A percentile compares a stretch with the other conserved stretches of the same genome.
phyloP scores from a whole-genome alignment of 352 stramenopile genomes.

The Phytophthora meadii region DNA sequence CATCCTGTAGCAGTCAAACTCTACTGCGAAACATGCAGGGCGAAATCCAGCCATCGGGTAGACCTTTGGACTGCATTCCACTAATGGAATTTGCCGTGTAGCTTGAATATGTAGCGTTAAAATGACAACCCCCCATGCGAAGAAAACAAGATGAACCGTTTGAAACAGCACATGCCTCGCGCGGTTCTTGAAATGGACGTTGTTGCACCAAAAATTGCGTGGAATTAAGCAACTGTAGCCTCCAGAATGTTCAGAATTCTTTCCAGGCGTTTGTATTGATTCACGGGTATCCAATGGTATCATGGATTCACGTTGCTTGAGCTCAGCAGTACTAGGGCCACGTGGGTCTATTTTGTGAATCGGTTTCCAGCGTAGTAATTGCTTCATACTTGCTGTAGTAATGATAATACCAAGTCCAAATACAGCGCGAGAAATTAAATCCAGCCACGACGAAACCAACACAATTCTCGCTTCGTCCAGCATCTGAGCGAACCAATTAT shows the following conservation, averaged over 20 bases:
- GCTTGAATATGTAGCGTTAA: constrained; percentile 26
- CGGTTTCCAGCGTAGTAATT: background rate
- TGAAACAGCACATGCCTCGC: background rate
- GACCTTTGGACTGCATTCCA: constrained; percentile 23
- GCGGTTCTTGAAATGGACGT: constrained; percentile 21
- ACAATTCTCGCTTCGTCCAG: constrained; percentile 4
- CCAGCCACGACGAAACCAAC: constrained; percentile 1
- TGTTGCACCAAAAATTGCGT: constrained; percentile 8
- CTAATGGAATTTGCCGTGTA: constrained; percentile 5
- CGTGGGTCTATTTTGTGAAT: background rate
- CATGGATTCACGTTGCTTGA: too few relatives aligned
- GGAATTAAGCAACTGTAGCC: too few relatives aligned
- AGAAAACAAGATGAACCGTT: constrained; percentile 7
- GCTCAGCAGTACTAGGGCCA: too few relatives aligned
- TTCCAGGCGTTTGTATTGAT: too few relatives aligned
- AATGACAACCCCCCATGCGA: constrained; percentile 15
- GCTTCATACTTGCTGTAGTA: constrained; percentile 4
- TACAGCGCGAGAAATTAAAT: constrained; percentile 1
- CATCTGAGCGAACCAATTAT: constrained; percentile 10
- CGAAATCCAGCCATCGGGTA: constrained; percentile 32
- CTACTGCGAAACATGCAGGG: constrained; percentile 32
- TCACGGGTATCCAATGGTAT: too few relatives aligned
- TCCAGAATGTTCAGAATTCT: too few relatives aligned
- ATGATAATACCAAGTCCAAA: background rate
- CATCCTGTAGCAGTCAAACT: constrained; percentile 36